A percentile compares a stretch with the other conserved stretches of the same genome.
phyloP scores from a whole-genome alignment of 2,329 filamentous ascomycete genomes.

The Xylariaceae sp. region DNA sequence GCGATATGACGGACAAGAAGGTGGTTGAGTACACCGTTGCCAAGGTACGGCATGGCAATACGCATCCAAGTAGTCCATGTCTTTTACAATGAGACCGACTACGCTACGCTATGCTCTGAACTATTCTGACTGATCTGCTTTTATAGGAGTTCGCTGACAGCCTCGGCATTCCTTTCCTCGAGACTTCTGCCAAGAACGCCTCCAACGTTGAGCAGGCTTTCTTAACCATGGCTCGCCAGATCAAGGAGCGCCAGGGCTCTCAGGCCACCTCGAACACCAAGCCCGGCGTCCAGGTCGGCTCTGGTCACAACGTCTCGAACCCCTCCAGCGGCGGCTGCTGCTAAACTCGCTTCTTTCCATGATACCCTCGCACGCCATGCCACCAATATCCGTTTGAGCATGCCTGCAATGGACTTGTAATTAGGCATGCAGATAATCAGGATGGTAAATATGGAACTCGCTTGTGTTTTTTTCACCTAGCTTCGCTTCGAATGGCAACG shows the following conservation, averaged over 20 bases:
- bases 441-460: slow-evolving; percentile 23
- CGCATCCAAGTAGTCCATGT: slow-evolving; percentile 2
- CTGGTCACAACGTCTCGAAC: slow-evolving; percentile 88
- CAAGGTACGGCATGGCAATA: slow-evolving; percentile 59
- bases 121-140: slow-evolving; percentile 14
- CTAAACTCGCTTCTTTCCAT: slow-evolving; percentile 47
- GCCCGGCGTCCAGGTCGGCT: slow-evolving; percentile 91
- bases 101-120: background rate
- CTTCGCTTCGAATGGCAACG: slow-evolving; percentile 9
- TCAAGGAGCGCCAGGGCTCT: slow-evolving; percentile 99
- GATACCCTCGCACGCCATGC: slow-evolving; percentile 28
- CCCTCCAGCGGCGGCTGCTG: slow-evolving; percentile 84
- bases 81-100: background rate
- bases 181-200: slow-evolving; percentile 99
- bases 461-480: slow-evolving; percentile 24
- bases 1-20: slow-evolving; percentile 99
- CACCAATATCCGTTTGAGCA: slow-evolving; percentile 25
- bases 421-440: slow-evolving; percentile 27
- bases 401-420: slow-evolving; percentile 26
- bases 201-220: slow-evolving; percentile 99
- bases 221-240: slow-evolving; percentile 99
- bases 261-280: slow-evolving; percentile 96
- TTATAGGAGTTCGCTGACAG: slow-evolving; percentile 94
- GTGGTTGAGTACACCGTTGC: slow-evolving; percentile 99
- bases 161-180: slow-evolving; percentile 97